Base-by-base conservation (phyloP, 441 rosid genomes). In the Gossypium schwendimanii region DNA sequence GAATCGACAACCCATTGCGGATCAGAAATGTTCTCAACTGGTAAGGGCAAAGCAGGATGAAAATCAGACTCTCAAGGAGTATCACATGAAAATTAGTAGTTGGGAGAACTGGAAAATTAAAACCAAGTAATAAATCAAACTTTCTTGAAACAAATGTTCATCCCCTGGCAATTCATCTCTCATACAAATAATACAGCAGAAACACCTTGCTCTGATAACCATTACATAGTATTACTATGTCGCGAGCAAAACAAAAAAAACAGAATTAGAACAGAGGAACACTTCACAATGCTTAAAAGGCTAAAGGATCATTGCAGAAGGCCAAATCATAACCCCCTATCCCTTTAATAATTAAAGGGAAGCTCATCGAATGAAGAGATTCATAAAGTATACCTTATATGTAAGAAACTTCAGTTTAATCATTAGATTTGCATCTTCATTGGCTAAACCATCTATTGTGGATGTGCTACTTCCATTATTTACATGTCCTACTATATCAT, bases 21-120 rank as follows among this genome's bases (percentile, higher is more conserved):
- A 95, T 93, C 82, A 95, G 83, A 81, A 95, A 95, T 68, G 99
- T 95, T 83, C 99, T 84, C 76, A 95, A 11, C 99, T 95, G 95
- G 41, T 52, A 69, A 68, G 24, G 63, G 69, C 60, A 73, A 69
- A 69, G 62, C 62, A 78, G 33, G 60, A 64, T 24, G 52, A 67
- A 62, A 71, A 26, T 8, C 31, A 52, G 39, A 57, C n/a, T 11
- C 36, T 41, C 14, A 17, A 55, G 55, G 50, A 45, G 12, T 45
- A 45, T 45, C 50, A 45, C 50, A 45, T 45, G 50, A 45, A 45
- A 2, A 45, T 45, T 10, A 45, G 5, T 45, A 45, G 12, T 45
- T 45, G 1, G 50, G n/a, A 45, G 12, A 45, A 45, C 14, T 45
- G 15, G 12, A 45, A 11, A 45, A 45, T 14, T 14, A 45, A 2